Evolutionary conservation across 2,329 filamentous ascomycete species (phyloP), one percentile per base, ranked within the genome.

Genomic region (Zalaria obscura): DNA sequence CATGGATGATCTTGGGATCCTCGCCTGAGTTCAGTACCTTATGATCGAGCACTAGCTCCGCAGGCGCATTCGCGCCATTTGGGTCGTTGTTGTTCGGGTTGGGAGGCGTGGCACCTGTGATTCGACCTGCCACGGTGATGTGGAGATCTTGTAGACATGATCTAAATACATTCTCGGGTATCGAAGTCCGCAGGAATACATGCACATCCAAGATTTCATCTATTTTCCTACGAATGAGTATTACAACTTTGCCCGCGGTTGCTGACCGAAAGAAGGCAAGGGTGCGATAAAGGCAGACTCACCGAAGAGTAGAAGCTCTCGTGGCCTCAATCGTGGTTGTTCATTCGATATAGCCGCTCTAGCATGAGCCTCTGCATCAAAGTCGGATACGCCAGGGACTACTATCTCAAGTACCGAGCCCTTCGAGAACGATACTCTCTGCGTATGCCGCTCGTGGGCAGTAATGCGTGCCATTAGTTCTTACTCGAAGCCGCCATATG

Each of bases 241-340:
- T 70, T 63, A 67, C 50, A 18, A 18, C 18, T 18, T 18, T 18
- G 18, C 18, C 18, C 18, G 18, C 18, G 18, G 55, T 44, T 45
- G 53, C 63, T 66, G 53, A 49, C 52, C 55, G 50, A 62, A 60
- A 64, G 53, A 54, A 48, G 49, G 49, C 55, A 6, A n/a, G 18
- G 5, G 26, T 29, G 29, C 25, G 47, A 50, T 49, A 52, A 50
- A 43, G 45, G 39, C 45, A 41, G 37, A 59, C 73, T 50, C 67
- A 86, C 83, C 83, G 55, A 87, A 85, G 55, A 83, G 81, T 33
- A 88, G 65, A 41, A 71, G 69, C 33, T 80, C 70, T 48, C 82
- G 40, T 35, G 39, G 35, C n/a, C 38, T 32, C n/a, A 39, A n/a
- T 18, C 32, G 35, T 5, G 70, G 51, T 76, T 72, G 35, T 73